Conservation (phyloP, 257 asterid genomes). For the Jacaranda mimosifolia region DNA sequence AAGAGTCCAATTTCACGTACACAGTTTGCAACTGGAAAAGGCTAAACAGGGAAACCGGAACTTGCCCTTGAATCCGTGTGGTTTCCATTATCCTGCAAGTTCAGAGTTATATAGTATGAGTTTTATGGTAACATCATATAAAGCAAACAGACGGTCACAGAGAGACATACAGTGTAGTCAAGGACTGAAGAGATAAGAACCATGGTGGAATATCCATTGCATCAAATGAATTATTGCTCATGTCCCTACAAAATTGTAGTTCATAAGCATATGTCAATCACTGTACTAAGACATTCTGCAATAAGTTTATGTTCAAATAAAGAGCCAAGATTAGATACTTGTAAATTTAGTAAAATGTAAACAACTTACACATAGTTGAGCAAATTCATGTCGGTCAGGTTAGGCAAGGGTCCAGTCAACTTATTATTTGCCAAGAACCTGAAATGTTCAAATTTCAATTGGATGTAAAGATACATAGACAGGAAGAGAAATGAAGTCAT, state of each 20-base stretch:
- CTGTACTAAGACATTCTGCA: neutral
- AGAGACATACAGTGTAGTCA: conserved; percentile 70
- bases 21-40: conserved; percentile 75
- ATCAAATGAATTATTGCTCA: conserved; percentile 79
- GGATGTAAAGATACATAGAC: neutral
- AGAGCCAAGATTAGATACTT: neutral
- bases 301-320: neutral
- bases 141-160: neutral
- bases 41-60: conserved; percentile 61
- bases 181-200: conserved; percentile 60
- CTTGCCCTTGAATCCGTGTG: conserved; percentile 60
- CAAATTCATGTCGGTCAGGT: conserved; percentile 62
- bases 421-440: conserved; percentile 80
- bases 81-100: conserved; percentile 68
- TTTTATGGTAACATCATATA: neutral
- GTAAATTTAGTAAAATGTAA: neutral
- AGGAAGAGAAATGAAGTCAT: neutral
- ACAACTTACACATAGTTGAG: conserved; percentile 77
- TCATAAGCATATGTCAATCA: neutral
- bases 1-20: too few relatives aligned
- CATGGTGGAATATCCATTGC: conserved; percentile 62
- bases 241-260: conserved; percentile 59
- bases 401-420: conserved; percentile 71
- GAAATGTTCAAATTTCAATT: conserved; percentile 27
- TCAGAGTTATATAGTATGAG: conserved; percentile 17